Conservation (phyloP, 306 rosid species). For the Lablab purpureus region DNA sequence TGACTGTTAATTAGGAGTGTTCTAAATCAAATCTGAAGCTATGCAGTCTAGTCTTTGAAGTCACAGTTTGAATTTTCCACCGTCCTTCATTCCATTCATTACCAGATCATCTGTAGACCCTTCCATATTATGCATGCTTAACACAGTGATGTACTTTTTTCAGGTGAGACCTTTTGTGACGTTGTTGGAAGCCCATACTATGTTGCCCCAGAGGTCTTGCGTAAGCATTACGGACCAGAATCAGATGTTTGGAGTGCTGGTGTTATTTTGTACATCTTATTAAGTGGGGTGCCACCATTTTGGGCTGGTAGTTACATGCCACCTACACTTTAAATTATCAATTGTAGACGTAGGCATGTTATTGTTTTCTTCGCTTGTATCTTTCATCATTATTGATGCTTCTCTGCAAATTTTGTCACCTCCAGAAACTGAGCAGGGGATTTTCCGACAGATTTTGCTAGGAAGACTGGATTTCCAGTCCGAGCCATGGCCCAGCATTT, state of each 20-base stretch:
- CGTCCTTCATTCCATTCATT: conserved; percentile 20
- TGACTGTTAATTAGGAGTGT: conserved; percentile 24
- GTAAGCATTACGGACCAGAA: conserved; percentile 70
- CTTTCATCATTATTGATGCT: conserved; percentile 40
- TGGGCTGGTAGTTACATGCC: conserved; percentile 60
- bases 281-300: conserved; percentile 71
- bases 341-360: conserved; percentile 18
- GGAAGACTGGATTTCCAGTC: conserved; percentile 62
- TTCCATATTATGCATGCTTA: conserved; percentile 22
- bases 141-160: conserved; percentile 41
- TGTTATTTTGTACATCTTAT: conserved; percentile 64
- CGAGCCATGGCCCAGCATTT: conserved; percentile 71
- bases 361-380: conserved; percentile 32
- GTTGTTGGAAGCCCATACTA: conserved; percentile 73
- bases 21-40: conserved; percentile 7
- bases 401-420: conserved; percentile 12
- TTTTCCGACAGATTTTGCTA: conserved; percentile 58
- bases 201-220: conserved; percentile 73
- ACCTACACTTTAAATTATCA: conserved; percentile 16
- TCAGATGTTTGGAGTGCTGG: conserved; percentile 76
- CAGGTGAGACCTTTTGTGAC: conserved; percentile 65
- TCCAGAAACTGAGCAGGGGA: conserved; percentile 64
- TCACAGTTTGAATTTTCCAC: conserved; percentile 19
- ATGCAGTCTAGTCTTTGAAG: conserved; percentile 16
- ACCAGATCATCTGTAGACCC: conserved; percentile 11